Evolutionary conservation across 805 yeast species (phyloP), one percentile per base, ranked within the genome.

Genomic region (Wickerhamomyces strasburgensis): DNA sequence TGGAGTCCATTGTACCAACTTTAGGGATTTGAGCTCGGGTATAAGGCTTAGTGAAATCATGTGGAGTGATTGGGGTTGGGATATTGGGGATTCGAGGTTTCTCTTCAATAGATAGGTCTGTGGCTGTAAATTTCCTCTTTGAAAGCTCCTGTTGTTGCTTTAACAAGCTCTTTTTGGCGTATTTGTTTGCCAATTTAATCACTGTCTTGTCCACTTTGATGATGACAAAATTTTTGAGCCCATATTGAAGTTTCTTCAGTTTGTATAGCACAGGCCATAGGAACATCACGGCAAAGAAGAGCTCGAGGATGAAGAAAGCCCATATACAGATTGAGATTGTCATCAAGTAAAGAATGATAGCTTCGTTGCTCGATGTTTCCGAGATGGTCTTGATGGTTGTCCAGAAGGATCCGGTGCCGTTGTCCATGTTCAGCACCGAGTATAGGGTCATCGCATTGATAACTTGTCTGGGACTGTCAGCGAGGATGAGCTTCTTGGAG

Each of bases 381-480:
- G 90, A 86, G 13, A 84, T 73, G 3, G 58, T 46, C 44, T 66
- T 64, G 32, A 86, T 70, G 30, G 78, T 75, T 1, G 39, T 40
- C 47, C 46, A 40, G 35, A 68, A 57, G 13, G 51, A 56, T 6
- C 51, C 40, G 35, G 64, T 52, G 14, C 48, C 56, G 9, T 51
- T 39, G 25, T 56, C 54, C 14, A 61, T 49, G 11, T 69, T 52
- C 14, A 72, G 52, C 5, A 72, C 74, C 3, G 78, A 70, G 60
- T 69, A 73, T 15, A 82, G 61, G 0, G 96, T 85, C 47, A 84
- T 64, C 19, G 88, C 83, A 54, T 87, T 87, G 44, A 87, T 73
- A 2, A 84, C 80, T 60, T 87, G 96, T 60, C 96, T 75, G 17
- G 96, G 96, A 14, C 88, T 71, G 48, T 87, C 95, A 0, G 95